Percentiles rank a stretch among this genome's conserved stretches.
Conservation (phyloP, 768 basidiomycete genomes). For the Pleurotus salmoneostramineus region DNA sequence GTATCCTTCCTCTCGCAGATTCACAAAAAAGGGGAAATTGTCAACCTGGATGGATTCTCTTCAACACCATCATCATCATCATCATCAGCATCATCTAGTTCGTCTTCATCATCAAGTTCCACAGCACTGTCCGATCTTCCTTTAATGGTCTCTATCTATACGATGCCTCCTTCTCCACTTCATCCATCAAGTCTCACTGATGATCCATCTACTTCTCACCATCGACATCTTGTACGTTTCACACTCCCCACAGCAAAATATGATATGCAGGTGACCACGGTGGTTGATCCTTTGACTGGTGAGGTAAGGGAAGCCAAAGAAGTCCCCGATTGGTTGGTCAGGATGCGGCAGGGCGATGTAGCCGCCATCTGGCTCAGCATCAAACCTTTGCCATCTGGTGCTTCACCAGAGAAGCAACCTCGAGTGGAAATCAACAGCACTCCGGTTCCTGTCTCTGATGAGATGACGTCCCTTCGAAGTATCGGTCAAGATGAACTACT, state of each 20-base stretch:
- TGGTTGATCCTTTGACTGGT: slow-evolving; percentile 79
- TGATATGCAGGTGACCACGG: slow-evolving; percentile 53
- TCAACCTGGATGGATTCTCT: slow-evolving; percentile 2
- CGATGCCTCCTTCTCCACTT: slow-evolving; percentile 77
- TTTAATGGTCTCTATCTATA: slow-evolving; percentile 31
- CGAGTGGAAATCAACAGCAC: slow-evolving; percentile 35
- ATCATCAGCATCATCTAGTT: not conserved
- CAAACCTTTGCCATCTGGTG: slow-evolving; percentile 27
- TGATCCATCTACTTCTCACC: slow-evolving; percentile 35
- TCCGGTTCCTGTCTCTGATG: slow-evolving; percentile 59
- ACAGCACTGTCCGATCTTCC: not conserved
- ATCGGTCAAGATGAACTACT: slow-evolving; percentile 43
- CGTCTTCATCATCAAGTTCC: not conserved
- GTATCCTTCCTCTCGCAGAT: slow-evolving; percentile 42
- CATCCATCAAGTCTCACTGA: slow-evolving; percentile 63
- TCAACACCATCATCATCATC: slow-evolving; percentile 12
- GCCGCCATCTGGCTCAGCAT: slow-evolving; percentile 53
- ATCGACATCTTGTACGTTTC: slow-evolving; percentile 75
- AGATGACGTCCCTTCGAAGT: slow-evolving; percentile 73
- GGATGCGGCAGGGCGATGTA: slow-evolving; percentile 48
- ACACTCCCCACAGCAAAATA: slow-evolving; percentile 82
- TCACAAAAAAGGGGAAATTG: slow-evolving; percentile 17
- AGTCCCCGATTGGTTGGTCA: slow-evolving; percentile 70
- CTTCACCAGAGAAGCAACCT: slow-evolving; percentile 14
- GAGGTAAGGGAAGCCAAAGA: slow-evolving; percentile 54